Conservation (phyloP, 257 asterid genomes). For the Linderniella brevidens region DNA sequence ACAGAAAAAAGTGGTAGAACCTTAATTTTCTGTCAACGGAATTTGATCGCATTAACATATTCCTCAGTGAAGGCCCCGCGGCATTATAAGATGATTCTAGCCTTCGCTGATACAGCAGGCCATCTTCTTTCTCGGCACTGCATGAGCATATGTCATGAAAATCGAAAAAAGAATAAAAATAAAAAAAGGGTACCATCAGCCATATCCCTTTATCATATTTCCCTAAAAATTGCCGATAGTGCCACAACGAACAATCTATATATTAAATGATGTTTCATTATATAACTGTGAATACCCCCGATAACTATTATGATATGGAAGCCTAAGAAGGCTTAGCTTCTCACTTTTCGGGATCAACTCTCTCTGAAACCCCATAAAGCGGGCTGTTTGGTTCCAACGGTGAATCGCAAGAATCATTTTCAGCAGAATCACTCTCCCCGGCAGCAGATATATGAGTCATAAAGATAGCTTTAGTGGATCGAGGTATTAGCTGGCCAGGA, state of each 20-base stretch:
- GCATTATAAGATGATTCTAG: conserved; percentile 65
- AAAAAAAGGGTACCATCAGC: conserved; percentile 1
- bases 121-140: conserved; percentile 85
- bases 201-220: conserved; percentile 5
- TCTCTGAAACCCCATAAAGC: conserved; percentile 68
- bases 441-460: conserved; percentile 85
- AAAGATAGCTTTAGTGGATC: conserved; percentile 63
- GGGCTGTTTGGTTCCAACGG: conserved; percentile 99
- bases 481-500: conserved; percentile 89
- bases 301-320: conserved; percentile 2
- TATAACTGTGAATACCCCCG: too few species aligned
- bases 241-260: too few species aligned
- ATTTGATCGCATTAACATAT: conserved; percentile 71
- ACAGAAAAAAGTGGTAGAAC: conserved; percentile 23
- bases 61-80: conserved; percentile 73
- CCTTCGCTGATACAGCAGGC: conserved; percentile 48
- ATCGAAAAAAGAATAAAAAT: conserved; percentile 8
- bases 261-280: too few species aligned
- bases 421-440: conserved; percentile 99
- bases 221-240: conserved; percentile 1
- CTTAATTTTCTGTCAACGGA: conserved; percentile 70
- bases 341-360: conserved; percentile 70
- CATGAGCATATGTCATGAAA: conserved; percentile 10
- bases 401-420: conserved; percentile 98
- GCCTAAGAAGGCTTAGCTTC: conserved; percentile 5